Evolutionary conservation across 441 rosid species (phyloP).

Genomic region (Manihot esculenta): DNA sequence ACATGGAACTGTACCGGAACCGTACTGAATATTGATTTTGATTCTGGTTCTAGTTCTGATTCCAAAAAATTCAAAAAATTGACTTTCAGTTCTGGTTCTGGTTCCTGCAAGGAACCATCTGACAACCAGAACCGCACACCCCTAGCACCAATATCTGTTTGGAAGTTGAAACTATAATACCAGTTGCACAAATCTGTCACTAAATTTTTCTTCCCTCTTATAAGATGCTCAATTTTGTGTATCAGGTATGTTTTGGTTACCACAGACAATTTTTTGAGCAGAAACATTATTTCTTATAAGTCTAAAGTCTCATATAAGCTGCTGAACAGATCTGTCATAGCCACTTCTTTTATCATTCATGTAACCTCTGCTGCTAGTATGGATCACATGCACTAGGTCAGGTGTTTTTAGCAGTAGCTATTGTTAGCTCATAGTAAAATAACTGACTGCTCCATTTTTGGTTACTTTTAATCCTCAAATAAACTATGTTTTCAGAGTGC

Average conservation of each 20-base stretch:
- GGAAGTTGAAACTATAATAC: too few species aligned
- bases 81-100: too few species aligned
- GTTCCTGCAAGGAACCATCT: too few species aligned
- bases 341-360: background rate
- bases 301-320: background rate
- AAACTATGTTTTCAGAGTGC: conserved; percentile 49
- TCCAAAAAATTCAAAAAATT: too few species aligned
- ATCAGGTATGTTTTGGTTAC: background rate
- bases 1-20: too few species aligned
- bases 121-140: too few species aligned
- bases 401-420: background rate
- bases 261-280: background rate
- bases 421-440: background rate
- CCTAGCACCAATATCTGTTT: too few species aligned
- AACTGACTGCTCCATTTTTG: conserved; percentile 9
- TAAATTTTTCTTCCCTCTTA: background rate
- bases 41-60: too few species aligned
- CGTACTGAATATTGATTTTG: too few species aligned
- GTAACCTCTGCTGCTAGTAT: background rate
- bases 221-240: background rate
- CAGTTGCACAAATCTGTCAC: too few species aligned
- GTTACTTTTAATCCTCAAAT: background rate
- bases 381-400: background rate
- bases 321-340: background rate
- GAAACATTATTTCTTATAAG: background rate